phyloP scores from a whole-genome alignment of 495 filamentous ascomycete species.

The Neurospora cerealis region DNA sequence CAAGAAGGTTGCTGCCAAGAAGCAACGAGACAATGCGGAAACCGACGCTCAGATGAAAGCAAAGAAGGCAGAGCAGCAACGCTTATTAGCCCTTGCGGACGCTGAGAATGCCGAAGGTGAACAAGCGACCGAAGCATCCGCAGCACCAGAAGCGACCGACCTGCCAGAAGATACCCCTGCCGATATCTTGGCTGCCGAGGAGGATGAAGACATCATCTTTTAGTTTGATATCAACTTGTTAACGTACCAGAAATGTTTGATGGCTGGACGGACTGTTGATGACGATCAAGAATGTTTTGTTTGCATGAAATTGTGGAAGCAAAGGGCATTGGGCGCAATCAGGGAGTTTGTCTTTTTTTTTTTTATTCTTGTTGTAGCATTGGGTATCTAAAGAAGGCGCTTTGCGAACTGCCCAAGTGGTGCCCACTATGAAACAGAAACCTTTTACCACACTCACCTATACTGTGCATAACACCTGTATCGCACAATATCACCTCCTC shows the following conservation, averaged over 20 bases:
- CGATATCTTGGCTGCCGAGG: constrained; percentile 74
- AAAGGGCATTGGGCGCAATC: constrained; percentile 13
- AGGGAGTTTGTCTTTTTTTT: constrained; percentile 10
- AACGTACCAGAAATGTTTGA: not conserved
- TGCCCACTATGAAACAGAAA: not conserved
- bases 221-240: constrained; percentile 29
- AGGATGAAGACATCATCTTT: constrained; percentile 95
- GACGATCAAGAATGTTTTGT: not conserved
- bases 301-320: not conserved
- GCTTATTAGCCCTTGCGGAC: not conserved
- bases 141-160: not conserved
- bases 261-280: not conserved
- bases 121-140: not conserved
- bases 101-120: not conserved
- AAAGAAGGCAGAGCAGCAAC: constrained; percentile 38
- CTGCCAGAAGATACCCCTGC: constrained; percentile 17
- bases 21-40: constrained; percentile 70
- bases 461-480: not conserved
- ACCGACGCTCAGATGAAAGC: constrained; percentile 63
- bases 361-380: constrained; percentile 5
- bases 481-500: not conserved
- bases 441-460: not conserved
- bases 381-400: constrained; percentile 9
- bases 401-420: not conserved
- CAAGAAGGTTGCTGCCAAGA: constrained; percentile 97